Conservation (phyloP, 2,329 filamentous ascomycete species). For the Beauveria scarabaeidicola region DNA sequence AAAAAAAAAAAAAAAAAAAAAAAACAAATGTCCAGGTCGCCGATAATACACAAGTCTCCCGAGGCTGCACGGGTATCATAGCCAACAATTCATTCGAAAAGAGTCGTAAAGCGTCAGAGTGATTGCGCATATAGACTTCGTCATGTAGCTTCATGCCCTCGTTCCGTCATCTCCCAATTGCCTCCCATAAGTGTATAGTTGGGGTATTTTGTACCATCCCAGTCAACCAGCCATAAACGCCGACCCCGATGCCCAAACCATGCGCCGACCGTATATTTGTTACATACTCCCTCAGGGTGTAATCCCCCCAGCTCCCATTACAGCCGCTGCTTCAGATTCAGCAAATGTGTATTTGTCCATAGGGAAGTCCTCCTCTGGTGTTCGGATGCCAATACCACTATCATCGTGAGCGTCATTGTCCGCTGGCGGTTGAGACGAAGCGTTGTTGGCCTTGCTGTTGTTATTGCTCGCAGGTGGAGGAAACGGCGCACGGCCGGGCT, state of each 20-base stretch:
- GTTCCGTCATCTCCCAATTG: constrained; percentile 4
- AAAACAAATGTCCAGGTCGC: constrained; percentile 8
- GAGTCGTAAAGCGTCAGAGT: background rate
- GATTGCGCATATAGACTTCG: background rate
- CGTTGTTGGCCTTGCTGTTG: constrained; percentile 13
- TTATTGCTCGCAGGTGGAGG: constrained; percentile 34
- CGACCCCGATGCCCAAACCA: background rate
- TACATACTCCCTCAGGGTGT: constrained; percentile 12
- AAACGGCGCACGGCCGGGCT: constrained; percentile 43
- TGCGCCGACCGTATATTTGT: constrained; percentile 5
- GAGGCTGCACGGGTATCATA: constrained; percentile 1
- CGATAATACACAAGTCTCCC: constrained; percentile 5
- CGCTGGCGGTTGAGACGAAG: constrained; percentile 19
- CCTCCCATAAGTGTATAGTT: constrained; percentile 8
- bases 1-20: too few species aligned
- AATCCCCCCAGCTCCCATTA: constrained; percentile 26
- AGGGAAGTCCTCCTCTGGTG: constrained; percentile 56
- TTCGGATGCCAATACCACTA: constrained; percentile 65
- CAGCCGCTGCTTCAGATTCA: constrained; percentile 25
- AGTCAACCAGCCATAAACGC: constrained; percentile 11
- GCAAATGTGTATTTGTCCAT: constrained; percentile 50
- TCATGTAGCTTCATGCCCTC: constrained; percentile 9
- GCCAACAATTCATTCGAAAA: constrained; percentile 4
- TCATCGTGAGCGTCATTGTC: constrained; percentile 54
- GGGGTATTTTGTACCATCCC: constrained; percentile 9